These are phyloP conservation scores for Diutina pseudorugosa DNA, from an alignment of 1,139 yeast genomes.

Conservation along the genomic window DNA sequence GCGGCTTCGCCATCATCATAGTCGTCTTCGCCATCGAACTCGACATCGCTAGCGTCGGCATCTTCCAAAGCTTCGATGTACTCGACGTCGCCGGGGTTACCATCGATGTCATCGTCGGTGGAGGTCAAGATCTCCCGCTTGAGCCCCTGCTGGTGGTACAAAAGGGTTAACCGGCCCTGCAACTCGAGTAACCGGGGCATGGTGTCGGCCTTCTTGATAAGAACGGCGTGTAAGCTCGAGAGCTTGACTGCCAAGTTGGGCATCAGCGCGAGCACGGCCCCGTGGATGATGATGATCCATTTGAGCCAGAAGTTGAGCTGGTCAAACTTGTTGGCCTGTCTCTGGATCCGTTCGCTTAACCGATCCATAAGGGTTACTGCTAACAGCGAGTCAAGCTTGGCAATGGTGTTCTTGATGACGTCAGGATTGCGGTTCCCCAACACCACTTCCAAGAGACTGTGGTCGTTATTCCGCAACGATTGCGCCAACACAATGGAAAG, in stretches of 20 bases:
- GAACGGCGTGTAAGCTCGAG: conserved; percentile 66
- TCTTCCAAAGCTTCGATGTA: conserved; percentile 31
- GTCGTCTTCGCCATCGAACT: conserved; percentile 11
- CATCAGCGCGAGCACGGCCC: conserved; percentile 58
- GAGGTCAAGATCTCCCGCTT: conserved; percentile 39
- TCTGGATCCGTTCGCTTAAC: conserved; percentile 72
- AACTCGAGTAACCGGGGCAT: conserved; percentile 71
- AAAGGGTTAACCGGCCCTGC: conserved; percentile 68
- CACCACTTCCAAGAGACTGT: conserved; percentile 65
- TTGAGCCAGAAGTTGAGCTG: conserved; percentile 82
- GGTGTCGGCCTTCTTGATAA: conserved; percentile 61
- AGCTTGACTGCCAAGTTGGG: conserved; percentile 60
- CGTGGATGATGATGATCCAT: conserved; percentile 87
- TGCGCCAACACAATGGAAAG: conserved; percentile 57
- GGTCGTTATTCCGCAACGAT: conserved; percentile 63
- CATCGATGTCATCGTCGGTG: conserved; percentile 8
- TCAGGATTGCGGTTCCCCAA: conserved; percentile 63
- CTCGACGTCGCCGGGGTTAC: conserved; percentile 22
- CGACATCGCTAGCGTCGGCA: conserved; percentile 12
- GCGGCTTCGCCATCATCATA: conserved; percentile 12
- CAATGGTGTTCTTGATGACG: conserved; percentile 61
- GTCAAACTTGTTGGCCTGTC: conserved; percentile 53
- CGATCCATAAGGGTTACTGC: conserved; percentile 72
- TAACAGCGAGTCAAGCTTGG: conserved; percentile 55
- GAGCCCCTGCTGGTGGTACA: conserved; percentile 58